These are phyloP conservation scores for Hyaloscypha hepaticicola DNA, from an alignment of 495 filamentous ascomycete species.

Conservation along the genomic window DNA sequence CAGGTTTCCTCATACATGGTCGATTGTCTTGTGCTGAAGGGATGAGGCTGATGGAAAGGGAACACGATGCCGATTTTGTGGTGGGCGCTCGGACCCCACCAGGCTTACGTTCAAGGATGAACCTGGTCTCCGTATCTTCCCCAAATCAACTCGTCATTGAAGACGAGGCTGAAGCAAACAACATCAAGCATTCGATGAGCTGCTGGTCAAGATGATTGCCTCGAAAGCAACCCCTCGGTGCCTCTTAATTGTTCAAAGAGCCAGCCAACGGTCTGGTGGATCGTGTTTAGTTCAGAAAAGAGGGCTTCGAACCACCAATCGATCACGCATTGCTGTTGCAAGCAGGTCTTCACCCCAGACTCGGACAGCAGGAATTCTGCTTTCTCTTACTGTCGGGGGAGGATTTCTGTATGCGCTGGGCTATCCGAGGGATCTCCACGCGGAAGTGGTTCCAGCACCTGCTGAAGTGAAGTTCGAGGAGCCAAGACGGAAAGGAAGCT, in stretches of 20 bases:
- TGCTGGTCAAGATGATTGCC: constrained; percentile 17
- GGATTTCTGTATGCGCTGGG: constrained; percentile 23
- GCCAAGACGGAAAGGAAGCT: constrained; percentile 47
- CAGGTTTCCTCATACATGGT: constrained; percentile 77
- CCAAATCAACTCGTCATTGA: constrained; percentile 22
- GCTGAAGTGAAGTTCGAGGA: constrained; percentile 60
- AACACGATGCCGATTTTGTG: constrained; percentile 2
- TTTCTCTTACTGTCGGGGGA: constrained; percentile 34
- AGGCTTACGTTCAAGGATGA: neutral
- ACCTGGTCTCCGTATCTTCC: neutral
- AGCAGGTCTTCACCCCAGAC: constrained; percentile 6
- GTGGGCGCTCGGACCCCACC: constrained; percentile 8
- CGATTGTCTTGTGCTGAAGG: neutral
- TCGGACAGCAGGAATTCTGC: constrained; percentile 11
- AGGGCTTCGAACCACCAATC: constrained; percentile 17
- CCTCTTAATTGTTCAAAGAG: constrained; percentile 11
- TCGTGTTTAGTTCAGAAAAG: constrained; percentile 8
- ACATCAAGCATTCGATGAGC: neutral
- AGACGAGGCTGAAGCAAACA: constrained; percentile 23
- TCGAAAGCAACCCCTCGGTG: constrained; percentile 12
- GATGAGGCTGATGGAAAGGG: constrained; percentile 4
- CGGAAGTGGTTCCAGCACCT: constrained; percentile 47
- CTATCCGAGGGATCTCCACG: constrained; percentile 37
- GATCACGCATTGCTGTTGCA: constrained; percentile 16
- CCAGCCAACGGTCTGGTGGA: constrained; percentile 3